Base-by-base conservation (phyloP, 2,329 filamentous ascomycete species). In the Uncinocarpus reesii region DNA sequence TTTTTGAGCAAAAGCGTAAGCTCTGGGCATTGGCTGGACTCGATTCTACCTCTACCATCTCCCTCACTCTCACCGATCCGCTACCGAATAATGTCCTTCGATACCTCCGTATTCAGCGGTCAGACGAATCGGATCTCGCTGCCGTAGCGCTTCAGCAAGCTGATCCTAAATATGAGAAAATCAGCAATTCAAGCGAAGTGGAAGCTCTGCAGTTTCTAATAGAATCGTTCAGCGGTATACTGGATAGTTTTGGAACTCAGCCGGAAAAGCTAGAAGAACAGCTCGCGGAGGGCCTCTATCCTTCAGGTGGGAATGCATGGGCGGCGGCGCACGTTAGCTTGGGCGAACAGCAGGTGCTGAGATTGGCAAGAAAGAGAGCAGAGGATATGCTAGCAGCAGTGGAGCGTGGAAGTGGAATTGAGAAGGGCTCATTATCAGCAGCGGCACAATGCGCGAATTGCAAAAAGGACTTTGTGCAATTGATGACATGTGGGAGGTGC, bases 31-130 rank as follows among this genome's bases (percentile, higher is more conserved):
- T 55, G 15, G 61, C 62, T 52, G 62, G 61, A 53, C 58, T 64
- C 52, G 58, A 58, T 53, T 57, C 55, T 38, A 57, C 52, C 51
- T 59, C 48, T 50, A 64, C 61, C 50, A 61, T 65, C 53, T 52
- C 61, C 47, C 62, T 65, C 50, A 64, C 60, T 52, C 52, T 60
- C 42, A 55, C 52, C 24, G 58, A 63, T 57, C 62, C 62, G 43
- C 58, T 65, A 42, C 62, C 62, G 47, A 60, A 56, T 52, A 56
- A 51, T 18, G 57, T 65, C 40, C 59, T 65, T 53, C 60, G 52
- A 58, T 65, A 65, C 45, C 62, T 66, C 47, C 62, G 61, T 51
- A 64, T 65, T 54, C 62, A 65, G 58, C 56, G 60, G 51, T 47
- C 56, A 42, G 54, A 61, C 42, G 58, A 60, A 57, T 60, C 58